phyloP scores from a whole-genome alignment of 805 yeast species.

The Saturnispora zaruensis region DNA sequence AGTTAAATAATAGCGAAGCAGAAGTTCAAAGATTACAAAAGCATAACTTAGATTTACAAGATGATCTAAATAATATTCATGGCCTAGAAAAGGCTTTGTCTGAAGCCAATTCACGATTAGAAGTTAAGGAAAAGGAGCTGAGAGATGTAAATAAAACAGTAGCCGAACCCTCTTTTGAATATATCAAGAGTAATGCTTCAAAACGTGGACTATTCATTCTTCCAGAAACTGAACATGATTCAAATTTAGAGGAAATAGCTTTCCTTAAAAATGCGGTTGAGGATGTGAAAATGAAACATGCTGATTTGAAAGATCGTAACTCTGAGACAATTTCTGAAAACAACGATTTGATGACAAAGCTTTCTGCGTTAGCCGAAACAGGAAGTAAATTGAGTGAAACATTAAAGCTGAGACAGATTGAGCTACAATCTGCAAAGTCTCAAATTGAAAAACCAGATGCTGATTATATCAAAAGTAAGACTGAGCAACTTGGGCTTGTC shows the following conservation, averaged over 20 bases:
- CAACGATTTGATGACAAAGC: neutral
- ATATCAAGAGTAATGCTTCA: conserved; percentile 15
- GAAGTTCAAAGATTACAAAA: neutral
- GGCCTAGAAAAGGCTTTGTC: neutral
- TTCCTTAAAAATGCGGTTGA: conserved; percentile 5
- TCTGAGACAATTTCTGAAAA: conserved; percentile 6
- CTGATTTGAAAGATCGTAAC: neutral
- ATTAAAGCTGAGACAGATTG: neutral
- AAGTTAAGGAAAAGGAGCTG: conserved; percentile 8
- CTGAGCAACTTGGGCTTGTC: conserved; percentile 11
- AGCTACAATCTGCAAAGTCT: neutral
- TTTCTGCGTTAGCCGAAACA: neutral
- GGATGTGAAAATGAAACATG: neutral
- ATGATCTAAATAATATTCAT: conserved; percentile 1
- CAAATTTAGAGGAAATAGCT: neutral
- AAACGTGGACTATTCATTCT: conserved; percentile 13
- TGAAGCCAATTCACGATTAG: neutral
- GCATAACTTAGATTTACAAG: neutral
- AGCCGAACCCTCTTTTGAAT: conserved; percentile 16
- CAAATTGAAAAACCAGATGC: conserved; percentile 14
- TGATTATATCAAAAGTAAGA: conserved; percentile 15
- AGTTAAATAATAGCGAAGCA: neutral
- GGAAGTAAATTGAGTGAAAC: neutral
- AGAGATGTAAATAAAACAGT: neutral
- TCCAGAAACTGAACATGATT: conserved; percentile 7